Evolutionary conservation across 2,329 filamentous ascomycete species (phyloP), one percentile per base, ranked within the genome.

Genomic region (Trichoderma lentiforme): DNA sequence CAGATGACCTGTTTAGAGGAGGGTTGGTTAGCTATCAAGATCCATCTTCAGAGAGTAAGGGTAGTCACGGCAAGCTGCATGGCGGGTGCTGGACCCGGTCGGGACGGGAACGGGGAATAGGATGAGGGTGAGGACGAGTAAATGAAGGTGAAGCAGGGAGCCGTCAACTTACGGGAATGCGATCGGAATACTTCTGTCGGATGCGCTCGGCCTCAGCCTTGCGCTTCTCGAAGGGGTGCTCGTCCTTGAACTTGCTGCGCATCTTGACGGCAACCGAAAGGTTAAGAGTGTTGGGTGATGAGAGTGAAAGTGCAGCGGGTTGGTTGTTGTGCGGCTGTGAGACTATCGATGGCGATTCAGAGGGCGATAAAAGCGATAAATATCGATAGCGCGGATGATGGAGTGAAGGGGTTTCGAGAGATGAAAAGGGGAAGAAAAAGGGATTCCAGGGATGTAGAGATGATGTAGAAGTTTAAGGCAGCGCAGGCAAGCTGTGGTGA

Each of bases 181-280:
- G 94, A 84, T 99, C 96, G 78, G 94, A 91, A 83, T 99, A 99
- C 86, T 99, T 99, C 88, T 98, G 95, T 77, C 96, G 94, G 83
- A 98, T 98, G 84, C 96, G 95, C 89, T 99, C 96, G 82, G 96
- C 96, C 87, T 99, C 96, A 76, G 96, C 96, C 93, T 98, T 98
- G 87, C 96, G 94, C 93, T 99, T 99, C 92, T 98, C 96, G 83
- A 98, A 98, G 79, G 94, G 94, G 84, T 98, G 96, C 90, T 98
- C 96, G 91, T 99, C 96, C 94, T 99, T 99, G 86, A 99, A 99
- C 91, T 98, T 98, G 88, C 94, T 97, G 82, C 95, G 93, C 94
- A 98, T 98, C 77, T 81, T 93, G 88, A 81, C 81, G 81, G 82
- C 15, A 21, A 47, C n/a, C 3, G 6, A n/a, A 24, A 47, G 57